A percentile compares a stretch with the other conserved stretches of the same genome.
phyloP scores from a whole-genome alignment of 2,329 filamentous ascomycete species.

The Hirsutella thompsonii region DNA sequence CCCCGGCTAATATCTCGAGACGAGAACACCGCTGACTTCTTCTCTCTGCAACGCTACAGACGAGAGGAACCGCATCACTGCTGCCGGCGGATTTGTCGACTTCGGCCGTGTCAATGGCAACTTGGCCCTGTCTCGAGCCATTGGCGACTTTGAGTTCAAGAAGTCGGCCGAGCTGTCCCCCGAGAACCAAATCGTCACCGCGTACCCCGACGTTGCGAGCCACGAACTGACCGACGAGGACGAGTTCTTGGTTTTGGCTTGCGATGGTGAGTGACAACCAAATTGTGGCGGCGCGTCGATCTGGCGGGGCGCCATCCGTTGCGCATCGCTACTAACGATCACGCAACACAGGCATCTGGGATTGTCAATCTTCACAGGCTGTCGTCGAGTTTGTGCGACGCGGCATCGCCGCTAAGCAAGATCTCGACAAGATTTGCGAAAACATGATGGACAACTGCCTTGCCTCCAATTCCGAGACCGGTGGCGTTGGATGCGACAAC shows the following conservation, averaged over 20 bases:
- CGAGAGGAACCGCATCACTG: constrained; percentile 91
- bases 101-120: constrained; percentile 98
- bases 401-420: constrained; percentile 92
- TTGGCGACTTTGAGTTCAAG: constrained; percentile 99
- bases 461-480: constrained; percentile 93
- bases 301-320: too few species aligned
- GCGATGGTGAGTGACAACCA: constrained; percentile 57
- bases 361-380: constrained; percentile 96
- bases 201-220: constrained; percentile 84
- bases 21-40: constrained; percentile 4
- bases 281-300: too few species aligned
- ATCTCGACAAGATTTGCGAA: constrained; percentile 89
- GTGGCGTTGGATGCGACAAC: constrained; percentile 96
- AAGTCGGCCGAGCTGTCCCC: constrained; percentile 93
- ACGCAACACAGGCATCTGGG: constrained; percentile 73
- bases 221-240: constrained; percentile 89
- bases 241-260: constrained; percentile 88
- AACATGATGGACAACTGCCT: constrained; percentile 99
- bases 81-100: constrained; percentile 93
- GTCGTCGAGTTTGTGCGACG: constrained; percentile 94
- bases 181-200: constrained; percentile 98
- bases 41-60: constrained; percentile 32
- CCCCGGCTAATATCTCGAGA: not conserved
- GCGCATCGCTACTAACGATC: not conserved
- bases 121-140: constrained; percentile 87